phyloP scores from a whole-genome alignment of 192 early-diverging fungal genomes.

The Globomyces pollinis-pini region DNA sequence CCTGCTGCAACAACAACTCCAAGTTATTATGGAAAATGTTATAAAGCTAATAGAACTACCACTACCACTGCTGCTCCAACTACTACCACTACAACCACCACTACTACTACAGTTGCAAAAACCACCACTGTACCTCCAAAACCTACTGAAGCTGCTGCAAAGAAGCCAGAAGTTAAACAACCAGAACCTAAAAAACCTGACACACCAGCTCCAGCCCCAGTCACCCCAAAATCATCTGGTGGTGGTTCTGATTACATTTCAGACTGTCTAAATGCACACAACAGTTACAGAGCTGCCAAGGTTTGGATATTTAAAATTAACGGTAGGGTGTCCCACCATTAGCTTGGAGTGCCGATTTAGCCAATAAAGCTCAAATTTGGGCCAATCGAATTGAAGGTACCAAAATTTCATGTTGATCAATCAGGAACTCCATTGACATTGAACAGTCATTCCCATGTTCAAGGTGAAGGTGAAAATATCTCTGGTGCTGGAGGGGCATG shows the following conservation, averaged over 20 bases:
- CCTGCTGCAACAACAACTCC: neutral
- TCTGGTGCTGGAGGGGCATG: neutral
- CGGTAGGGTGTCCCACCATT: neutral
- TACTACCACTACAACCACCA: neutral
- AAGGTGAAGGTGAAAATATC: slow-evolving; percentile 5
- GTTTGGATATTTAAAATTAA: too few relatives aligned
- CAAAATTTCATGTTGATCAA: neutral
- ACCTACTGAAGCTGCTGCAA: too few relatives aligned
- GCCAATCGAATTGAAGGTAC: neutral
- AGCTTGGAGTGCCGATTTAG: neutral
- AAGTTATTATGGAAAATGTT: neutral
- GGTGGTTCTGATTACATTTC: too few relatives aligned
- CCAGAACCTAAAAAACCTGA: too few relatives aligned
- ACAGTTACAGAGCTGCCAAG: neutral
- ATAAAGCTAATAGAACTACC: slow-evolving; percentile 1
- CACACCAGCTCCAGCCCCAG: neutral
- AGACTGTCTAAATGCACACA: neutral
- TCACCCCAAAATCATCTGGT: neutral
- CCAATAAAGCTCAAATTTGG: neutral
- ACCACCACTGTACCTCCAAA: too few relatives aligned
- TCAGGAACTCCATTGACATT: too few relatives aligned
- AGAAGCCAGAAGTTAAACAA: too few relatives aligned
- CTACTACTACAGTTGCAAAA: too few relatives aligned
- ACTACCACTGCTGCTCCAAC: neutral
- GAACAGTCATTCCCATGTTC: too few relatives aligned